These are phyloP conservation scores for Haplosporangium gracile DNA, from an alignment of 192 early-diverging fungal species.

Conservation along the genomic window DNA sequence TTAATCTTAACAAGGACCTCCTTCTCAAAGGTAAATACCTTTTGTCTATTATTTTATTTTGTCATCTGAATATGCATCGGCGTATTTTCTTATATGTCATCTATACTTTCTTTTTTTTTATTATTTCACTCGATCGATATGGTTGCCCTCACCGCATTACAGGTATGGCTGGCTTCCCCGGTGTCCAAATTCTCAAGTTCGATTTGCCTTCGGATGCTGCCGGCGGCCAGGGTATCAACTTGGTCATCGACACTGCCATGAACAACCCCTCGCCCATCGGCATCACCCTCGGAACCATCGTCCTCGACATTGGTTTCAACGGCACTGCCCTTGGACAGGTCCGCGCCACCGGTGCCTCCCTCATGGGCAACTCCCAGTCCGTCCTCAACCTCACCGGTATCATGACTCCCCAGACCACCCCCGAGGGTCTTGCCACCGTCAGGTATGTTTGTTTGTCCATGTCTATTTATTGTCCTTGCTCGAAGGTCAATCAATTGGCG, in stretches of 20 bases:
- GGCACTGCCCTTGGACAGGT: constrained; percentile 61
- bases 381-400: constrained; percentile 63
- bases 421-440: constrained; percentile 60
- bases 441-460: constrained; percentile 26
- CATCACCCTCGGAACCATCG: constrained; percentile 61
- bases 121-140: no score
- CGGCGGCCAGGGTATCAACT: constrained; percentile 70
- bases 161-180: constrained; percentile 59
- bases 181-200: constrained; percentile 55
- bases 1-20: constrained; percentile 51
- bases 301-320: constrained; percentile 59
- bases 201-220: constrained; percentile 58
- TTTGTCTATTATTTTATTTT: not conserved
- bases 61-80: not conserved
- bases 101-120: not conserved
- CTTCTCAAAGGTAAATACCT: constrained; percentile 32
- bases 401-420: constrained; percentile 64
- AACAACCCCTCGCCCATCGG: constrained; percentile 71
- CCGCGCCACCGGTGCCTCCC: constrained; percentile 68
- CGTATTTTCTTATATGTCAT: not conserved
- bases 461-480: not conserved
- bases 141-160: not conserved
- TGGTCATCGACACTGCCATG: constrained; percentile 72
- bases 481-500: not conserved
- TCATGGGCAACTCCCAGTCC: constrained; percentile 37